Percentiles rank a stretch among this genome's conserved stretches.
phyloP scores from a whole-genome alignment of 352 stramenopile species.

The Pythium myriotylum region DNA sequence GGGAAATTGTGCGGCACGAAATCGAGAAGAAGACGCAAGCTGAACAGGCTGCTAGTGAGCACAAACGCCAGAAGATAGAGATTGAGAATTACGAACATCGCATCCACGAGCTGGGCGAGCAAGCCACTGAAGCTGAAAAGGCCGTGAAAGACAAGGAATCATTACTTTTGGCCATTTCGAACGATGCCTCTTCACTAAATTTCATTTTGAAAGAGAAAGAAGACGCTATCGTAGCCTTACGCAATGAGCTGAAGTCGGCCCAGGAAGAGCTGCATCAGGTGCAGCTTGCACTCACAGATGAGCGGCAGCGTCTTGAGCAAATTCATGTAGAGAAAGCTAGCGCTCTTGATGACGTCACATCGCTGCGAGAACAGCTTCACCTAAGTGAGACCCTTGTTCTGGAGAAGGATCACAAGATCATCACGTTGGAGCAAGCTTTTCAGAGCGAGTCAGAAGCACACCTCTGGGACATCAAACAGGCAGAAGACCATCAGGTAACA shows the following conservation, averaged over 20 bases:
- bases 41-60: too few relatives aligned
- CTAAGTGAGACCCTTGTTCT: not conserved
- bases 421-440: constrained; percentile 1
- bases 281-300: not conserved
- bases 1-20: constrained; percentile 3
- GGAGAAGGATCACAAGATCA: constrained; percentile 14
- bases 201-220: constrained; percentile 6
- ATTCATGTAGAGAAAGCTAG: not conserved
- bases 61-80: too few relatives aligned
- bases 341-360: not conserved
- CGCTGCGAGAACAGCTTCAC: not conserved
- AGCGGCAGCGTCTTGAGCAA: constrained; percentile 2
- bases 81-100: not conserved
- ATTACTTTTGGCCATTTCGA: constrained; percentile 3
- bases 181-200: constrained; percentile 10
- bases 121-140: not conserved
- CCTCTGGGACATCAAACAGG: constrained; percentile 1
- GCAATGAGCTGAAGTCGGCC: too few relatives aligned
- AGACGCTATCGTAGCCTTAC: not conserved
- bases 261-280: not conserved
- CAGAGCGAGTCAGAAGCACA: constrained; percentile 3
- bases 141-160: constrained; percentile 5
- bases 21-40: not conserved
- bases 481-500: constrained; percentile 6
- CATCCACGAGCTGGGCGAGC: not conserved